Conservation (phyloP, 2,329 filamentous ascomycete genomes). For the Pseudonectria buxi region DNA sequence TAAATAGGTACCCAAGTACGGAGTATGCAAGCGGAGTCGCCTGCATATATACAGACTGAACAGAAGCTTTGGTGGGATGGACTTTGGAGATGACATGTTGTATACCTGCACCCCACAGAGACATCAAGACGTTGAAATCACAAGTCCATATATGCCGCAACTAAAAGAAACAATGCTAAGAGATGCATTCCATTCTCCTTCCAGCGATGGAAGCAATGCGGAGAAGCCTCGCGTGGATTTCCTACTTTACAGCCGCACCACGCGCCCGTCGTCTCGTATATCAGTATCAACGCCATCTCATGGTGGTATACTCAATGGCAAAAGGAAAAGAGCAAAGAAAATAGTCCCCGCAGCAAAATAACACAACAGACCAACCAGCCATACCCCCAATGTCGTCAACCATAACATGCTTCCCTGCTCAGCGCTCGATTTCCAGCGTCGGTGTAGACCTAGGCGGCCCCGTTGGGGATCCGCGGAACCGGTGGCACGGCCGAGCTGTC, state of each 20-base stretch:
- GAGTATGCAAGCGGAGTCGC: too few species aligned
- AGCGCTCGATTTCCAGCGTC: background rate
- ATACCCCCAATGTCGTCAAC: slow-evolving; percentile 7
- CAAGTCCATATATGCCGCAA: too few species aligned
- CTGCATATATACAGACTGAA: too few species aligned
- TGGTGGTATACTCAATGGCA: slow-evolving; percentile 18
- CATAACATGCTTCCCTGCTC: slow-evolving; percentile 1
- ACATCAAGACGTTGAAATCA: too few species aligned
- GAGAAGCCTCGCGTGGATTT: too few species aligned
- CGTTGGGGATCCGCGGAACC: slow-evolving; percentile 40
- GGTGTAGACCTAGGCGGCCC: slow-evolving; percentile 21
- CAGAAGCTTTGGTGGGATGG: too few species aligned
- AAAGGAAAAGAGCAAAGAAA: slow-evolving; percentile 18
- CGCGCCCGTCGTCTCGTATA: slow-evolving; percentile 8
- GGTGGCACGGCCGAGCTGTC: slow-evolving; percentile 34
- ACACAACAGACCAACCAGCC: slow-evolving; percentile 4
- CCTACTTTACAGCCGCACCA: slow-evolving; percentile 3
- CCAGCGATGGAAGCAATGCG: background rate
- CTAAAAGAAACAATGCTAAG: too few species aligned
- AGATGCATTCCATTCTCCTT: background rate
- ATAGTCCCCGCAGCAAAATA: slow-evolving; percentile 5
- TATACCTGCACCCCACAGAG: too few species aligned
- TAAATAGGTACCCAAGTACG: too few species aligned
- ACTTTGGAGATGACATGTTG: too few species aligned
- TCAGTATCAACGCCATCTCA: slow-evolving; percentile 17